Conservation (phyloP, 2,329 filamentous ascomycete genomes). For the Colletotrichum magnum region DNA sequence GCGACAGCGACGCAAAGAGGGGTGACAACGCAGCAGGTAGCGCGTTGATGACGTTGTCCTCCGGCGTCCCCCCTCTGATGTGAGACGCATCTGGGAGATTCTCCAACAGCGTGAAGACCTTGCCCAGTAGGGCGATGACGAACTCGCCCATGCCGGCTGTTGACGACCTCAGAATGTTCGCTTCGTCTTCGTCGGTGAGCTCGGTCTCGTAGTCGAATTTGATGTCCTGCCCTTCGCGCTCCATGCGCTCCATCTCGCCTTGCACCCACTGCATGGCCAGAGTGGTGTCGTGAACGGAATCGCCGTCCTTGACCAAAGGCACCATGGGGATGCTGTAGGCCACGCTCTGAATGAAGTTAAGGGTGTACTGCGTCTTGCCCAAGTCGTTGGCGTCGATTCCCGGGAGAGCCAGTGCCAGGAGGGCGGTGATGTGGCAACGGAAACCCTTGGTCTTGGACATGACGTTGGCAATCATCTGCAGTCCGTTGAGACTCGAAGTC, state of each 20-base stretch:
- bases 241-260: constrained; percentile 91
- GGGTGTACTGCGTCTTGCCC: constrained; percentile 93
- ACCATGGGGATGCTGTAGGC: constrained; percentile 96
- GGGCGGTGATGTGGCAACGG: constrained; percentile 92
- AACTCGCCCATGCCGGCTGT: constrained; percentile 96
- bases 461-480: constrained; percentile 92
- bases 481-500: constrained; percentile 89
- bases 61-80: constrained; percentile 89
- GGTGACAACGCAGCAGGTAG: constrained; percentile 92
- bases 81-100: constrained; percentile 93
- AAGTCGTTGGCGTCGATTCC: constrained; percentile 98
- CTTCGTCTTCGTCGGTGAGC: constrained; percentile 88
- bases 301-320: constrained; percentile 79
- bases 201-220: constrained; percentile 88
- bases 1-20: constrained; percentile 89
- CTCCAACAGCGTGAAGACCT: constrained; percentile 94
- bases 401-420: constrained; percentile 92
- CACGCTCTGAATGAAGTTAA: constrained; percentile 95
- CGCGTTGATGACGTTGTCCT: constrained; percentile 97
- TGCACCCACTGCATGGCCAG: constrained; percentile 95
- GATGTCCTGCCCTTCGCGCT: constrained; percentile 86
- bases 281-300: constrained; percentile 78
- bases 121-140: constrained; percentile 88
- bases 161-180: constrained; percentile 89
- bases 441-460: constrained; percentile 97